phyloP scores from a whole-genome alignment of 192 early-diverging fungal genomes.

The Linnemannia hyalina region DNA sequence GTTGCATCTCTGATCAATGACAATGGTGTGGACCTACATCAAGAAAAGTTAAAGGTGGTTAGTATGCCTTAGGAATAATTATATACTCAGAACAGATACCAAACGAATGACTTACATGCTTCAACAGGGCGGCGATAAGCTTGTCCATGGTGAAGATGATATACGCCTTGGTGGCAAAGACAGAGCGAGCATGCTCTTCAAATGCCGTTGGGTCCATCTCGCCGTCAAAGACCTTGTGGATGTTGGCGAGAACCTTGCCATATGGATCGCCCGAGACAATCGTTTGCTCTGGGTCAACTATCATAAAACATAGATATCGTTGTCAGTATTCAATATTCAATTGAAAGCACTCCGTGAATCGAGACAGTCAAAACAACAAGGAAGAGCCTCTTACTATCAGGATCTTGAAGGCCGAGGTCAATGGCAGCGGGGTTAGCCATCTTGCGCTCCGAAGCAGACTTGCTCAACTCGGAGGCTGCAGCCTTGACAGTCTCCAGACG shows the following conservation, averaged over 20 bases:
- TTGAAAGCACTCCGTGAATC: neutral
- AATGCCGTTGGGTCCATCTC: conserved; percentile 85
- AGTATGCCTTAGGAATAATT: neutral
- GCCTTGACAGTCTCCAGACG: conserved; percentile 86
- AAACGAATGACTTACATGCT: conserved; percentile 70
- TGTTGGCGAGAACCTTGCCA: conserved; percentile 77
- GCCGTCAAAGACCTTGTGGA: conserved; percentile 83
- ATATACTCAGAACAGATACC: neutral
- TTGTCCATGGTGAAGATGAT: conserved; percentile 92
- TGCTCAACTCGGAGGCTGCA: conserved; percentile 70
- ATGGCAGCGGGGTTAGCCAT: conserved; percentile 71
- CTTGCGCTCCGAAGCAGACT: conserved; percentile 64
- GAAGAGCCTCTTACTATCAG: conserved; percentile 57
- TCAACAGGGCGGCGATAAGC: conserved; percentile 82
- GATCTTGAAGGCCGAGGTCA: conserved; percentile 67
- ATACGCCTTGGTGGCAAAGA: conserved; percentile 94
- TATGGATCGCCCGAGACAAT: conserved; percentile 81
- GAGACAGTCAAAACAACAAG: neutral
- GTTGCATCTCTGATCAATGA: conserved; percentile 74
- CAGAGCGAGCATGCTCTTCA: conserved; percentile 88
- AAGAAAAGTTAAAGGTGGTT: neutral
- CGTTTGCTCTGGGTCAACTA: conserved; percentile 63
- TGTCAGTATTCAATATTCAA: neutral
- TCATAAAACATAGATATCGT: neutral
- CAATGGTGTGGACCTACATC: conserved; percentile 67